A percentile compares a stretch with the other conserved stretches of the same genome.
Evolutionary conservation across 148 eudicot species (phyloP).

Genomic region (Oxyria digyna): DNA sequence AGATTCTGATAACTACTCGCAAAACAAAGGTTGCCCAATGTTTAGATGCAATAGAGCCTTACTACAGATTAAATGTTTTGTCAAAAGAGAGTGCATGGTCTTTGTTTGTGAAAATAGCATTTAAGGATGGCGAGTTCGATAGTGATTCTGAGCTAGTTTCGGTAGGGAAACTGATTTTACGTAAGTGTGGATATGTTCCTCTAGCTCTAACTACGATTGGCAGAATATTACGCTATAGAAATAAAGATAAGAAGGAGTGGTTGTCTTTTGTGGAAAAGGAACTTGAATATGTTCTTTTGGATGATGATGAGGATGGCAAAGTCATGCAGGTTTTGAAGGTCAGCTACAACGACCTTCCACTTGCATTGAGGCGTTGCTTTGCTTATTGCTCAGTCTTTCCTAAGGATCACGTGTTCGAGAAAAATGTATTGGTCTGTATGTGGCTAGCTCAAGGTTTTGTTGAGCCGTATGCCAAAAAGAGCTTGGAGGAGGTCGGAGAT

Average conservation of each 20-base stretch:
- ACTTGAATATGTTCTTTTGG: neutral
- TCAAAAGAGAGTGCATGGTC: neutral
- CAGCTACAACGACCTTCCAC: neutral
- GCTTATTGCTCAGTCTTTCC: constrained; percentile 16
- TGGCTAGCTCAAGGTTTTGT: constrained; percentile 17
- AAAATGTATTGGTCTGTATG: neutral
- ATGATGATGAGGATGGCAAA: neutral
- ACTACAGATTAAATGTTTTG: neutral
- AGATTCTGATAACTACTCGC: neutral
- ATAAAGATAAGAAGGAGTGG: neutral
- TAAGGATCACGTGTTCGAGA: neutral
- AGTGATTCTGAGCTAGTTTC: neutral
- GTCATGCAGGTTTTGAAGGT: neutral
- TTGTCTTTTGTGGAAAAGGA: neutral
- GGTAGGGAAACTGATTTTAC: neutral
- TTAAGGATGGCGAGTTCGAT: neutral
- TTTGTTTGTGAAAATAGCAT: neutral
- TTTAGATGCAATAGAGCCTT: neutral
- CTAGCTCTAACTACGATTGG: neutral
- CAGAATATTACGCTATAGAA: neutral
- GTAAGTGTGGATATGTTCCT: neutral
- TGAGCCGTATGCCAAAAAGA: neutral
- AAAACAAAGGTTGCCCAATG: neutral
- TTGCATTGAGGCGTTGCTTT: neutral
- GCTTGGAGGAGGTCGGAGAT: neutral